Conservation (phyloP, 192 early-diverging fungal genomes). For the Umbelopsis isabellina region DNA sequence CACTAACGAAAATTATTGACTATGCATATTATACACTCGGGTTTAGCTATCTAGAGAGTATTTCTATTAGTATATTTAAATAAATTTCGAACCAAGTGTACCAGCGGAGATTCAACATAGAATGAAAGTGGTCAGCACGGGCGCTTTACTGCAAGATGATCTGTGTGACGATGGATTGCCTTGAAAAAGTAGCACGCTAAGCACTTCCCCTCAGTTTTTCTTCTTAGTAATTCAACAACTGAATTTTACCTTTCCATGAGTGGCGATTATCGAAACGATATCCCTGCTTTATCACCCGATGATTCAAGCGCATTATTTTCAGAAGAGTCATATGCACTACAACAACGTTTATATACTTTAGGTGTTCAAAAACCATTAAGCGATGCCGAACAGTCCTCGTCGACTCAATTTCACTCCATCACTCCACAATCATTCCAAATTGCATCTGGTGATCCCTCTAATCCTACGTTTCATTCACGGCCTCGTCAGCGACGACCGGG, state of each 20-base stretch:
- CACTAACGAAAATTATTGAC: no score
- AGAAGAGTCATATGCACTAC: background rate
- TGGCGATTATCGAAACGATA: background rate
- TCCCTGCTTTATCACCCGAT: background rate
- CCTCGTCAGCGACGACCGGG: slow-evolving; percentile 7
- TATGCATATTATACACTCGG: no score
- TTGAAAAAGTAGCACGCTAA: background rate
- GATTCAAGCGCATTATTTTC: background rate
- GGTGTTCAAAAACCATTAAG: background rate
- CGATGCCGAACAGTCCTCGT: background rate
- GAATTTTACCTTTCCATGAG: background rate
- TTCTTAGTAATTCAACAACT: background rate
- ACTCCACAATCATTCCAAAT: slow-evolving; percentile 12
- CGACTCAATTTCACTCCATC: slow-evolving; percentile 13
- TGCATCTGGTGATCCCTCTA: slow-evolving; percentile 13
- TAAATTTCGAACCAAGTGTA: no score
- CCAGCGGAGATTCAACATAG: background rate
- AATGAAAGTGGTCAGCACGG: background rate
- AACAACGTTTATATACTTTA: background rate
- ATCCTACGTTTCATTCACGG: slow-evolving; percentile 2
- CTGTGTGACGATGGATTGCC: slow-evolving; percentile 9
- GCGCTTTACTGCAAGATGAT: slow-evolving; percentile 3
- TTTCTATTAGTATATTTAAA: no score
- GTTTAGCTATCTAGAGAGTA: no score
- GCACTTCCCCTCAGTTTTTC: background rate